A percentile compares a stretch with the other conserved stretches of the same genome.
Evolutionary conservation across 2,329 filamentous ascomycete genomes (phyloP).

Genomic region (Botrytis squamosa): DNA sequence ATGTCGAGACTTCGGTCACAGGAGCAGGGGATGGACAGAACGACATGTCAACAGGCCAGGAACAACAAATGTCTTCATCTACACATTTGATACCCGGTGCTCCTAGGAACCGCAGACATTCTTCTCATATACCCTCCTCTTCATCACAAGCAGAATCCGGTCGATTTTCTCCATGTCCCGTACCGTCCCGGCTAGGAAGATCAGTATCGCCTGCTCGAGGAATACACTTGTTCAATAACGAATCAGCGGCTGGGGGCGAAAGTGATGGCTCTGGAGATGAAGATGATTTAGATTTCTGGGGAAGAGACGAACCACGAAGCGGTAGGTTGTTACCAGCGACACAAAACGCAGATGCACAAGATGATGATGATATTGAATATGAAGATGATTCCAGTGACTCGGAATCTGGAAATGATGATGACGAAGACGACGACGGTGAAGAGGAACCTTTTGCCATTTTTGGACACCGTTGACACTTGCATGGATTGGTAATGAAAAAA

Average conservation of each 20-base stretch:
- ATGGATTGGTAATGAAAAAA: slow-evolving; percentile 2
- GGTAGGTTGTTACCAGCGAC: slow-evolving; percentile 34
- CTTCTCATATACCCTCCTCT: slow-evolving; percentile 32
- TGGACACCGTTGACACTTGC: slow-evolving; percentile 47
- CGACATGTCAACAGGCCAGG: slow-evolving; percentile 25
- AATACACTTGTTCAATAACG: slow-evolving; percentile 34
- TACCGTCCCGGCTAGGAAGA: slow-evolving; percentile 35
- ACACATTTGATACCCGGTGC: slow-evolving; percentile 20
- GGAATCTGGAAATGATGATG: slow-evolving; percentile 34
- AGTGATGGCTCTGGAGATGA: slow-evolving; percentile 51
- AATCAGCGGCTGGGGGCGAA: slow-evolving; percentile 42
- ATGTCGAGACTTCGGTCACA: slow-evolving; percentile 25
- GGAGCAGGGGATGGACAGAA: slow-evolving; percentile 32
- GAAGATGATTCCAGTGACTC: slow-evolving; percentile 27
- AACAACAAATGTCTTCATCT: slow-evolving; percentile 23
- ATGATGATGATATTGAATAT: slow-evolving; percentile 43
- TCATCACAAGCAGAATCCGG: slow-evolving; percentile 19
- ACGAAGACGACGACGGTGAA: slow-evolving; percentile 46
- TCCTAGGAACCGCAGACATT: slow-evolving; percentile 36
- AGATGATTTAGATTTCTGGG: slow-evolving; percentile 49
- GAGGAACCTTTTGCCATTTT: slow-evolving; percentile 51
- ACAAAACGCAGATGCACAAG: slow-evolving; percentile 36
- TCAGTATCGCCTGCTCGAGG: slow-evolving; percentile 40
- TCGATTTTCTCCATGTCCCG: slow-evolving; percentile 33
- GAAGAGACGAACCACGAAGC: slow-evolving; percentile 46